Evolutionary conservation across 257 asterid species (phyloP), one percentile per base, ranked within the genome.

Genomic region (Nicotiana tomentosiformis): DNA sequence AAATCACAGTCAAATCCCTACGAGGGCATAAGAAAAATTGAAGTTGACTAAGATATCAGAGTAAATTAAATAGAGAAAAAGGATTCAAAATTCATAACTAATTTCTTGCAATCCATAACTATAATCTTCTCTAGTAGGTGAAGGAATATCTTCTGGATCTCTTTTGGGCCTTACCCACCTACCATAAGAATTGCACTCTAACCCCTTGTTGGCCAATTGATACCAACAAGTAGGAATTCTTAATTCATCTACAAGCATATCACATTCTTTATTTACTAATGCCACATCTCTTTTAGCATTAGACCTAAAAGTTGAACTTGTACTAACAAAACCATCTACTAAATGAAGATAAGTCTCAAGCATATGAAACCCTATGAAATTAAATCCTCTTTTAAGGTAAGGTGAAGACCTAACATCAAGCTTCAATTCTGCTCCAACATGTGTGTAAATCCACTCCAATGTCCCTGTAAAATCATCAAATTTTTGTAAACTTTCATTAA

Each of bases 391-490:
- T 66, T 92, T 92, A 1, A 92, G 64, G 81, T 88, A 92, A 0
- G 94, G 96, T 0, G 96, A 92, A 2, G 91, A 86, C 68, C 92
- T 61, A 2, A 85, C 87, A 10, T 92, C 98, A 4, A 94, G 90
- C 82, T 87, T 93, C 32, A 92, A 43, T 88, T 94, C 96, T 0
- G 85, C 95, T 11, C 98, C 98, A 1, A 90, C 96, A 77, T 94
- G 98, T 0, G 97, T 92, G 80, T 94, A 94, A 1, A 94, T 88
- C 98, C 97, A 92, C 78, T 91, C 97, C n/a, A 92, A 60, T n/a
- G 96, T 64, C 33, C 98, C 95, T 0, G 93, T 93, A 23, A 92
- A 33, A 81, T 92, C 96, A 6, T 91, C 96, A n/a, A 92, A 92
- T 20, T 84, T 88, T 29, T 94, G 96, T 16, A 94, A 56, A n/a